Percentiles rank a stretch among this genome's conserved stretches.
phyloP scores from a whole-genome alignment of 768 basidiomycete genomes.

The Clathrus columnatus region DNA sequence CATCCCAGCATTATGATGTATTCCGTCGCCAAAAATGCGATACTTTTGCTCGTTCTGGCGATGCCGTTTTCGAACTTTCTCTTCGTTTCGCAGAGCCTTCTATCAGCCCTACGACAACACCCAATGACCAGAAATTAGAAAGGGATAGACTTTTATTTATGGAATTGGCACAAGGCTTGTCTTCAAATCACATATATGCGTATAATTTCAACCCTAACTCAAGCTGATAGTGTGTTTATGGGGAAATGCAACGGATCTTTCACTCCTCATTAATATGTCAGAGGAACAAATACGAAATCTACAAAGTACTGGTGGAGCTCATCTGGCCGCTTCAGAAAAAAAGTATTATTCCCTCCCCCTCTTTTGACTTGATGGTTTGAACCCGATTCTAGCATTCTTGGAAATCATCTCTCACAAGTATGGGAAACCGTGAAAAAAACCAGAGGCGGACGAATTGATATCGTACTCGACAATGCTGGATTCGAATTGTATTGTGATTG shows the following conservation, averaged over 20 bases:
- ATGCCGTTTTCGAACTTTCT: slow-evolving; percentile 92
- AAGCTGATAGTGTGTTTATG: slow-evolving; percentile 68
- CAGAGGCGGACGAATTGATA: slow-evolving; percentile 55
- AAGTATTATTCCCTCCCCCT: slow-evolving; percentile 74
- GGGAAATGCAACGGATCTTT: slow-evolving; percentile 96
- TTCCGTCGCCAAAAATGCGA: slow-evolving; percentile 53
- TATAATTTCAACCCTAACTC: not conserved
- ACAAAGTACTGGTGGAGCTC: slow-evolving; percentile 90
- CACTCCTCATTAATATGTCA: slow-evolving; percentile 93
- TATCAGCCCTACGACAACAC: slow-evolving; percentile 39
- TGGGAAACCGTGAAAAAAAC: slow-evolving; percentile 24
- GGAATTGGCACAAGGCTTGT: slow-evolving; percentile 81
- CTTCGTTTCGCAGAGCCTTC: slow-evolving; percentile 85
- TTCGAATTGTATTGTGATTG: slow-evolving; percentile 85
- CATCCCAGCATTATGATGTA: slow-evolving; percentile 9
- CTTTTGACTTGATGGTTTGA: slow-evolving; percentile 53
- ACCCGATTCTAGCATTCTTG: slow-evolving; percentile 61
- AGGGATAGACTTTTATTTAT: slow-evolving; percentile 80
- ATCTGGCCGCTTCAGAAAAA: slow-evolving; percentile 91
- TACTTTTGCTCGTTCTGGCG: slow-evolving; percentile 86
- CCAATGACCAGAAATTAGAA: slow-evolving; percentile 44
- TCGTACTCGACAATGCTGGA: slow-evolving; percentile 82
- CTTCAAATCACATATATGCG: not conserved
- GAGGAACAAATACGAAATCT: slow-evolving; percentile 94
- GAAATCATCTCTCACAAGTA: slow-evolving; percentile 39